Base-by-base conservation (phyloP, 345 rosid genomes). In the Gossypium thurberi region DNA sequence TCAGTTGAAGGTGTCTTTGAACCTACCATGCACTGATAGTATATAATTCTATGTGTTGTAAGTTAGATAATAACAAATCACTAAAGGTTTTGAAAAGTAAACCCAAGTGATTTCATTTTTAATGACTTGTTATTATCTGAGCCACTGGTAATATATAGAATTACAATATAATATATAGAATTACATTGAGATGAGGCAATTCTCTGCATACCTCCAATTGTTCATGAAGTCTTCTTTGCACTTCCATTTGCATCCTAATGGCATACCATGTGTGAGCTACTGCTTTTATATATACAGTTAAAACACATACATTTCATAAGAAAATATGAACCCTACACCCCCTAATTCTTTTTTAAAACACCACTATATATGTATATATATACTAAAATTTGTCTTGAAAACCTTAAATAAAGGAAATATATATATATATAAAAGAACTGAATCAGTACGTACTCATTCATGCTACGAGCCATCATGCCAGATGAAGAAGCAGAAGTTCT, bases 231-330 rank as follows among this genome's bases (percentile, higher is more conserved):
- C 99, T 87, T 87, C 98, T 88, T 76, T 93, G 99, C 78, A 96
- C 99, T 89, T 93, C 99, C 96, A 93, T 96, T 87, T 96, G 99
- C 97, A 93, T 96, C 89, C 99, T 93, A 81, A 79, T 83, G 20
- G 82, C 81, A 87, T 81, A 83, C 78, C 78, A 85, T 74, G 75
- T 74, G 82, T 85, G 78, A 87, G 87, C 81, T 81, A n/a, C 23
- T n/a, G 58, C 25, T 53, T 53, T 53, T 52, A 52, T 52, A 52
- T 17, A 52, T 17, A 52, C 57, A 52, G 21, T 52, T 52, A 52
- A 17, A 72, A 77, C 40, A 61, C 69, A 72, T 33, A 58, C 55
- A 80, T 43, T 33, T 33, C 40, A 33, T 33, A 33, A 33, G 40
- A 33, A 33, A 33, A 33, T 5, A 1, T 33, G 6, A 33, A 33